Evolutionary conservation across 768 basidiomycete species (phyloP), one percentile per base, ranked within the genome.

Genomic region (Bullera alba): DNA sequence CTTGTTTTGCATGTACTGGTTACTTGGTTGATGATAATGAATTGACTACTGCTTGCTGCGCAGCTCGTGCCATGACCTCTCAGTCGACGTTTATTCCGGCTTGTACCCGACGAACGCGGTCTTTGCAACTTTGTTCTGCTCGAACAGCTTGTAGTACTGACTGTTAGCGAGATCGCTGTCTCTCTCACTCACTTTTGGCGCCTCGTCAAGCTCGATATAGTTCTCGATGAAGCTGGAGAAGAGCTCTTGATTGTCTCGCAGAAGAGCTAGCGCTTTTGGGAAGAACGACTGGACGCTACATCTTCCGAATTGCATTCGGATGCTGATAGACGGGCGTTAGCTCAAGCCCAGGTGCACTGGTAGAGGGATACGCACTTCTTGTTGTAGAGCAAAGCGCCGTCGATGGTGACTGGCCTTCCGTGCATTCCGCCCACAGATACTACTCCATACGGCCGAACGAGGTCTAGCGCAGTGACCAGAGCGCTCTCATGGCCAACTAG

Each of bases 401-500:
- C 39, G n/a, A 73, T 29, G 3, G 23, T 57, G 19, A 71, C 37
- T 0, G 50, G 37, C 27, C 58, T 43, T 27, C 50, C 56, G 49
- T 70, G 67, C 2, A 71, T 60, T 3, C 72, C 73, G 35, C 65
- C 58, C 21, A 54, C 58, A 22, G 58, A 60, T 42, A 74, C 58
- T 22, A 61, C 66, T 2, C 70, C 71, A 32, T 49, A 67, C 15
- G 65, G 65, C 22, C 73, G 55, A 12, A 69, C 54, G 12, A 75
- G 57, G 16, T 67, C 60, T 46, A 73, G 45, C 17, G 70, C 70
- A 27, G 56, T 58, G 6, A 47, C 34, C 27, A 71, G 51, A 0
- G 73, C 72, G 2, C 52, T 37, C 14, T 60, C 54, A 43, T 63
- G 55, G 6, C 73, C 73, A 21, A 75, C 73, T 16, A 75, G 52